A percentile compares a stretch with the other conserved stretches of the same genome.
These are phyloP conservation scores for Trichaptum fuscoviolaceum DNA, from an alignment of 768 basidiomycete genomes.

Conservation along the genomic window DNA sequence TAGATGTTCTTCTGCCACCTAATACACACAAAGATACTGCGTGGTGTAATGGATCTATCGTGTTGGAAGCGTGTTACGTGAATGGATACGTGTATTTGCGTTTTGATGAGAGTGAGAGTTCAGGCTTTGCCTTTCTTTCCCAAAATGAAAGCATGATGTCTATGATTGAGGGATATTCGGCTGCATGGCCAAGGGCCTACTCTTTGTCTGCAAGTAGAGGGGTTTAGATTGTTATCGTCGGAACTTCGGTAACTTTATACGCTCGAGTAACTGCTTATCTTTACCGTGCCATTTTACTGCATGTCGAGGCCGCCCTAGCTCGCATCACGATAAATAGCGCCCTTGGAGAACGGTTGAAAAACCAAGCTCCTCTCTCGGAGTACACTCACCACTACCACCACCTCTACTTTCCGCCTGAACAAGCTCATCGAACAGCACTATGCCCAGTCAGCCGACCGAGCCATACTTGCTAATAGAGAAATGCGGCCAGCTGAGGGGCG, in stretches of 20 bases:
- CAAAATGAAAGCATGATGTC: background rate
- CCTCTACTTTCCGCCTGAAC: background rate
- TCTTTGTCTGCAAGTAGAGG: background rate
- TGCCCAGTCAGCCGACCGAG: constrained; percentile 17
- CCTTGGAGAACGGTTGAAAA: background rate
- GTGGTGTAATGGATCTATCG: background rate
- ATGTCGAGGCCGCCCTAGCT: background rate
- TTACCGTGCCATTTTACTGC: constrained; percentile 1
- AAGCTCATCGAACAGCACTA: background rate
- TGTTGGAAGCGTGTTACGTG: background rate
- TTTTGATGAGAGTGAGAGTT: constrained; percentile 1
- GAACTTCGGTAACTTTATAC: constrained; percentile 1
- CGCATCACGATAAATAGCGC: background rate
- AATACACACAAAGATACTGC: constrained; percentile 1
- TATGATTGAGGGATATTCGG: background rate
- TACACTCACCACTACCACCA: background rate
- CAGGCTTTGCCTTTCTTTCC: background rate
- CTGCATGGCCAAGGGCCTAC: background rate
- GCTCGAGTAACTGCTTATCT: background rate
- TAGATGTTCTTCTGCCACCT: constrained; percentile 2
- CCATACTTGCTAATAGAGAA: constrained; percentile 37
- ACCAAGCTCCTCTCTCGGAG: background rate
- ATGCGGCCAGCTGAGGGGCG: constrained; percentile 36
- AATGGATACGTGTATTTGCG: constrained; percentile 1
- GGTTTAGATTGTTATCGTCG: constrained; percentile 1